Percentiles rank a stretch among this genome's conserved stretches.
phyloP scores from a whole-genome alignment of 805 yeast genomes.

The Candida peoriensis region DNA sequence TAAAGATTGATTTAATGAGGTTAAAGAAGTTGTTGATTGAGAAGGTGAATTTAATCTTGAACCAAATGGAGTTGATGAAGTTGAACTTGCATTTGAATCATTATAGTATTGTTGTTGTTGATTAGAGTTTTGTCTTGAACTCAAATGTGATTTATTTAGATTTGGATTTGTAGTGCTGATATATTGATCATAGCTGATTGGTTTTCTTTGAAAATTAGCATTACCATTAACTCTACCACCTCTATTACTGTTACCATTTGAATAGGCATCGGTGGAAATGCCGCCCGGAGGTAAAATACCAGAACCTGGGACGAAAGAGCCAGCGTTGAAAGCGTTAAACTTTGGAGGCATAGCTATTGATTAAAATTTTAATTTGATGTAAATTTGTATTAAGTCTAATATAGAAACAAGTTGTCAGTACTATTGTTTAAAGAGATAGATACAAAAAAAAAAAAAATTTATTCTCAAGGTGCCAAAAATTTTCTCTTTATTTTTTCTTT shows the following conservation, averaged over 20 bases:
- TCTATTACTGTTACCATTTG: slow-evolving; percentile 7
- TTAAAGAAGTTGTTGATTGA: slow-evolving; percentile 67
- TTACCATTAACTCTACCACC: slow-evolving; percentile 5
- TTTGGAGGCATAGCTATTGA: slow-evolving; percentile 39
- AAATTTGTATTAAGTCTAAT: too few relatives aligned
- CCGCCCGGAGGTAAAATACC: slow-evolving; percentile 1
- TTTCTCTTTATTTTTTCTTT: too few relatives aligned
- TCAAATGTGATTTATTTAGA: slow-evolving; percentile 8
- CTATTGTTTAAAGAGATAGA: too few relatives aligned
- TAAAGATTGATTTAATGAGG: slow-evolving; percentile 68
- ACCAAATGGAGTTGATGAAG: slow-evolving; percentile 20
- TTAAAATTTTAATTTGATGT: too few relatives aligned
- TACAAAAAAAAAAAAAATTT: too few relatives aligned
- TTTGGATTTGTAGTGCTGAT: slow-evolving; percentile 10
- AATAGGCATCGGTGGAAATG: slow-evolving; percentile 4
- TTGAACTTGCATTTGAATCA: slow-evolving; percentile 15
- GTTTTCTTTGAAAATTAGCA: slow-evolving; percentile 16
- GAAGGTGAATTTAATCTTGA: slow-evolving; percentile 31
- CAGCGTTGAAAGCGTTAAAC: slow-evolving; percentile 31
- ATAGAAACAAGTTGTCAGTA: too few relatives aligned
- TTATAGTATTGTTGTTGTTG: slow-evolving; percentile 8
- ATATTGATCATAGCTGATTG: slow-evolving; percentile 23
- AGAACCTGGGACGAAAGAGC: slow-evolving; percentile 27
- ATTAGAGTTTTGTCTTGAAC: background rate
- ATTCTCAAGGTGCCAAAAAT: too few relatives aligned